phyloP scores from a whole-genome alignment of 2,329 filamentous ascomycete species.

The Colletotrichum sansevieriae region DNA sequence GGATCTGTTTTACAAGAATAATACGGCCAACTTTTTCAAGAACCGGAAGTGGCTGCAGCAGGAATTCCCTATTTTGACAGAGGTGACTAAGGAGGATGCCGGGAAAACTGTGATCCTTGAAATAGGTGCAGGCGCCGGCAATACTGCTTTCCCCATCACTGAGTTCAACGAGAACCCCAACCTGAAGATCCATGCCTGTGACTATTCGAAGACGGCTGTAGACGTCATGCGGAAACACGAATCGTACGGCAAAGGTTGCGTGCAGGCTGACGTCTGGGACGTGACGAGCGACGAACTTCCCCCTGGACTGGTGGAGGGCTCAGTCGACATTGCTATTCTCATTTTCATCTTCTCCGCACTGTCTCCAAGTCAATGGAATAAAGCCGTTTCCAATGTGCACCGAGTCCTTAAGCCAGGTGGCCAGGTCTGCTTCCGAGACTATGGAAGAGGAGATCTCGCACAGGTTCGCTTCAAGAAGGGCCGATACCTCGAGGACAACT shows the following conservation, averaged over 20 bases:
- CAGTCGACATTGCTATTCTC: conserved; percentile 91
- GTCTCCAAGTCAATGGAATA: conserved; percentile 85
- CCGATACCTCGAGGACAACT: conserved; percentile 94
- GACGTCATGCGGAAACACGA: conserved; percentile 89
- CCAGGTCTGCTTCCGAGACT: conserved; percentile 95
- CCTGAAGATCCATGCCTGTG: conserved; percentile 90
- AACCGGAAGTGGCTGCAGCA: conserved; percentile 97
- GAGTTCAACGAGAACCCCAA: conserved; percentile 84
- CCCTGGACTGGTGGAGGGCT: conserved; percentile 80
- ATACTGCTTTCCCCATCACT: conserved; percentile 94
- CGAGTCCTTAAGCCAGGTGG: conserved; percentile 90
- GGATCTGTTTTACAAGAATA: conserved; percentile 99
- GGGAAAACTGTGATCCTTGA: conserved; percentile 83
- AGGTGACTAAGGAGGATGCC: conserved; percentile 78
- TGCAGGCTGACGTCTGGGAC: conserved; percentile 97
- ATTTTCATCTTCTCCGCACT: conserved; percentile 98
- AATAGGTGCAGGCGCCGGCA: conserved; percentile 94
- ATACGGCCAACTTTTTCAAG: conserved; percentile 98
- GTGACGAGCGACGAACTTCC: conserved; percentile 80
- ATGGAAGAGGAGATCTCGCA: conserved; percentile 93
- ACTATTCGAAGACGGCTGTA: conserved; percentile 95
- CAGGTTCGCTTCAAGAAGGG: conserved; percentile 98
- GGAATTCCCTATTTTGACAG: conserved; percentile 90
- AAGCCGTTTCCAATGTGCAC: conserved; percentile 85
- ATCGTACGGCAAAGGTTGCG: conserved; percentile 77